These are phyloP conservation scores for Suhomyces bribrorum DNA, from an alignment of 1,139 yeast genomes.

Conservation along the genomic window DNA sequence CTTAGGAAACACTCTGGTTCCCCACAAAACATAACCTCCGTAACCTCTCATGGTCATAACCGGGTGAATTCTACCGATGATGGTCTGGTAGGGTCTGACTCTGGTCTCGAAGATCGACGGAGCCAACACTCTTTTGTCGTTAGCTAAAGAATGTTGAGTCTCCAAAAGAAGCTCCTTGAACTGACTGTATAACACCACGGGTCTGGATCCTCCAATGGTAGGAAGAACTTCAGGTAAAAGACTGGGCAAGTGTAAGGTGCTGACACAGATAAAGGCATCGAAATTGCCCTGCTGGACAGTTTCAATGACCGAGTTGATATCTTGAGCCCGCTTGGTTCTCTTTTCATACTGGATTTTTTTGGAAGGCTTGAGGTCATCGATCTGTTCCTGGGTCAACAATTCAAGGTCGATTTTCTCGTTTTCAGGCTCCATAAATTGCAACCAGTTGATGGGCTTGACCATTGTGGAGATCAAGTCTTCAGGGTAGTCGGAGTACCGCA, in stretches of 20 bases:
- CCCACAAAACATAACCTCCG: constrained; percentile 86
- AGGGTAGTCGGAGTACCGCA: constrained; percentile 65
- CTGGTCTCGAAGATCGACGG: constrained; percentile 82
- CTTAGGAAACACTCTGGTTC: constrained; percentile 76
- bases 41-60: constrained; percentile 90
- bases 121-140: constrained; percentile 72
- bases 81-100: constrained; percentile 86
- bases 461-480: constrained; percentile 52
- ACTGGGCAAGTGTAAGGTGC: constrained; percentile 70
- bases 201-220: constrained; percentile 81
- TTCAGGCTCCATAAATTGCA: constrained; percentile 81
- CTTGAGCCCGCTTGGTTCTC: constrained; percentile 58
- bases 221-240: constrained; percentile 64
- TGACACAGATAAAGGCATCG: constrained; percentile 76
- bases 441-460: constrained; percentile 71
- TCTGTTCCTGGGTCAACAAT: constrained; percentile 51
- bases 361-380: constrained; percentile 56
- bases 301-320: constrained; percentile 55
- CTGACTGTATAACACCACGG: constrained; percentile 79
- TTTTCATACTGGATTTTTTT: constrained; percentile 70
- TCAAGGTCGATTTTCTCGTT: constrained; percentile 55
- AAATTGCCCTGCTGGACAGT: constrained; percentile 54
- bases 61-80: constrained; percentile 94
- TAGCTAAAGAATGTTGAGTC: constrained; percentile 64
- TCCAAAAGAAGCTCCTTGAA: constrained; percentile 77